phyloP scores from a whole-genome alignment of 306 rosid species.

The Pachyrhizus erosus region DNA sequence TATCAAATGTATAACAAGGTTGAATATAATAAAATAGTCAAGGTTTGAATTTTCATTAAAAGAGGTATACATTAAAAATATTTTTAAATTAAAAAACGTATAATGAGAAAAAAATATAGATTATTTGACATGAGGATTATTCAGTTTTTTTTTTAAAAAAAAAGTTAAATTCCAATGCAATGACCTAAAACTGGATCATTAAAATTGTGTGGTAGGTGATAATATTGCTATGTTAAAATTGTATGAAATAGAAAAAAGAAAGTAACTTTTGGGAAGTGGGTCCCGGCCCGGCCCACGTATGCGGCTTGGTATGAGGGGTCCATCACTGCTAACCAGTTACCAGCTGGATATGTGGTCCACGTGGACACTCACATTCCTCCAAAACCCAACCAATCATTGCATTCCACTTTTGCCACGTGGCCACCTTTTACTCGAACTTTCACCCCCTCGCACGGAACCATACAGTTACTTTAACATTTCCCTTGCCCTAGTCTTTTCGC shows the following conservation, averaged over 20 bases:
- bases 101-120: too few relatives aligned
- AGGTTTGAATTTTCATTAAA: too few relatives aligned
- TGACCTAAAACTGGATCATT: too few relatives aligned
- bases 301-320: constrained; percentile 46
- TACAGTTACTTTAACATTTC: constrained; percentile 22
- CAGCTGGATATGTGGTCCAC: constrained; percentile 60
- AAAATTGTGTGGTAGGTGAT: too few relatives aligned
- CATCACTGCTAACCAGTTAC: constrained; percentile 38
- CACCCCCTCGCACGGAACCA: neutral
- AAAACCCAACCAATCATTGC: constrained; percentile 44
- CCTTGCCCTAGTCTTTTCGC: constrained; percentile 44
- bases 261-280: constrained; percentile 37
- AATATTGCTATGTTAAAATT: neutral
- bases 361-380: constrained; percentile 34
- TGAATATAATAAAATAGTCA: too few relatives aligned
- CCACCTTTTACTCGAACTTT: neutral
- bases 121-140: too few relatives aligned
- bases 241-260: neutral
- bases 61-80: too few relatives aligned
- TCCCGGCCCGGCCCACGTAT: constrained; percentile 35
- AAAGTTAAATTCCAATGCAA: too few relatives aligned
- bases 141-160: too few relatives aligned
- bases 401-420: constrained; percentile 53
- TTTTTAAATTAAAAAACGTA: too few relatives aligned
- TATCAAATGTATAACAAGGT: too few relatives aligned